These are phyloP conservation scores for Tolypocladium ophioglossoides DNA, from an alignment of 2,329 filamentous ascomycete species.

Conservation along the genomic window DNA sequence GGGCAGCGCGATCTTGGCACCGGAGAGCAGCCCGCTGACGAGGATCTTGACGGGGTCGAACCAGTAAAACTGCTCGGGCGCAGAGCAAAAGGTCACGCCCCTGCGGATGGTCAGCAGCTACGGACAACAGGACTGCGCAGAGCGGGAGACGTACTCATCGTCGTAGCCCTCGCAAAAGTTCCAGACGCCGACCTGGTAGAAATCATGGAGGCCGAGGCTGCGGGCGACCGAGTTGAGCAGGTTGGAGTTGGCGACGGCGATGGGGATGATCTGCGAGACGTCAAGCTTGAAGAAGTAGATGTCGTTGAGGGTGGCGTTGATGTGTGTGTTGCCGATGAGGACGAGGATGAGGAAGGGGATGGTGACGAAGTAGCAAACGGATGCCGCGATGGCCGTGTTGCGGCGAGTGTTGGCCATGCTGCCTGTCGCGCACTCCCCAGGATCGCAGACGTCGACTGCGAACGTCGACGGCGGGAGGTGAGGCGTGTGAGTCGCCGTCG, in stretches of 20 bases:
- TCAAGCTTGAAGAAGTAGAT: conserved; percentile 83
- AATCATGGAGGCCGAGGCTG: conserved; percentile 81
- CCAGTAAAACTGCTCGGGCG: conserved; percentile 64
- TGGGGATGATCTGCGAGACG: conserved; percentile 69
- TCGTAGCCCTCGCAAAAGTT: conserved; percentile 82
- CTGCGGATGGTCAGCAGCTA: conserved; percentile 22
- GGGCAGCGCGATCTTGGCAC: conserved; percentile 75
- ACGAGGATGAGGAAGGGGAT: conserved; percentile 72
- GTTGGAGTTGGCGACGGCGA: conserved; percentile 57
- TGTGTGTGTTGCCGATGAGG: conserved; percentile 63
- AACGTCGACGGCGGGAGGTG: too few relatives aligned
- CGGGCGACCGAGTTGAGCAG: conserved; percentile 83
- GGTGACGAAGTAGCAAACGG: conserved; percentile 61
- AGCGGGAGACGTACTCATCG: conserved; percentile 34
- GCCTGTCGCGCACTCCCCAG: too few relatives aligned
- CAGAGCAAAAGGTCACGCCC: conserved; percentile 68
- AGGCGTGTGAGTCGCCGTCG: neutral
- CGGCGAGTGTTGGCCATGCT: conserved; percentile 28
- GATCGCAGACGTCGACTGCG: too few relatives aligned
- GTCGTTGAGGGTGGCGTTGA: conserved; percentile 48
- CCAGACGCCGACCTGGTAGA: conserved; percentile 90
- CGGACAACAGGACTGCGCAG: neutral
- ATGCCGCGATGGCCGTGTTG: conserved; percentile 53
- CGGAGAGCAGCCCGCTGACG: conserved; percentile 66
- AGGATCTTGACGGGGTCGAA: conserved; percentile 85